Percentiles rank a stretch among this genome's conserved stretches.
phyloP scores from a whole-genome alignment of 768 basidiomycete species.

The Suillus subaureus region DNA sequence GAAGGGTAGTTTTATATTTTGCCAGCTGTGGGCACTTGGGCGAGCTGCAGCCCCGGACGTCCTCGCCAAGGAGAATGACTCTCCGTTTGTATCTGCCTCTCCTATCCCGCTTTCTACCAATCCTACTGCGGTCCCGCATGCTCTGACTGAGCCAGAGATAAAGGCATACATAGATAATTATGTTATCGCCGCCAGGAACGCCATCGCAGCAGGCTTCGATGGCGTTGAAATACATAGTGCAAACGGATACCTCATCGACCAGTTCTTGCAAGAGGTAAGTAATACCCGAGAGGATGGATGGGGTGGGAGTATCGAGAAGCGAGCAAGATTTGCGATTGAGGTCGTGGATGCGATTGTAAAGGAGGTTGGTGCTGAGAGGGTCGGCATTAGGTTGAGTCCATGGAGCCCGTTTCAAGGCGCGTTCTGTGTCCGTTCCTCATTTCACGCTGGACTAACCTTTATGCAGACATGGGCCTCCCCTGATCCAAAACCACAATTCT shows the following conservation, averaged over 20 bases:
- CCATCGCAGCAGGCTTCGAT: conserved; percentile 62
- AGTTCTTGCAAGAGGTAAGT: conserved; percentile 40
- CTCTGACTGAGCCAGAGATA: conserved; percentile 46
- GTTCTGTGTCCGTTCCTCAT: conserved; percentile 1
- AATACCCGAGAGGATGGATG: conserved; percentile 51
- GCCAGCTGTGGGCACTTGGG: conserved; percentile 54
- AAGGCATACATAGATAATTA: conserved; percentile 45
- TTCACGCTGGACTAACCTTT: too few species aligned
- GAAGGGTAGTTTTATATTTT: conserved; percentile 42
- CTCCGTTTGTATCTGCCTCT: conserved; percentile 28
- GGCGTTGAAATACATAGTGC: conserved; percentile 47
- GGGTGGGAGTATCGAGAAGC: conserved; percentile 52
- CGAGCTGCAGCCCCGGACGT: conserved; percentile 29
- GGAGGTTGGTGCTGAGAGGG: conserved; percentile 45
- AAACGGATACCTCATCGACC: conserved; percentile 39
- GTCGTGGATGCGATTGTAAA: conserved; percentile 43
- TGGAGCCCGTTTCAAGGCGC: conserved; percentile 40
- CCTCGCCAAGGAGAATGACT: conserved; percentile 21
- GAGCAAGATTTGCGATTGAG: conserved; percentile 47
- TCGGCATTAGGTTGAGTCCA: conserved; percentile 46
- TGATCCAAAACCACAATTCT: conserved; percentile 41
- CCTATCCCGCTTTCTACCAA: conserved; percentile 17
- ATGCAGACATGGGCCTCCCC: conserved; percentile 36
- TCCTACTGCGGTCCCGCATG: conserved; percentile 31
- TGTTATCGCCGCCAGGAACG: conserved; percentile 52